Evolutionary conservation across 345 rosid species (phyloP), one percentile per base, ranked within the genome.

Genomic region (Brassica juncea): DNA sequence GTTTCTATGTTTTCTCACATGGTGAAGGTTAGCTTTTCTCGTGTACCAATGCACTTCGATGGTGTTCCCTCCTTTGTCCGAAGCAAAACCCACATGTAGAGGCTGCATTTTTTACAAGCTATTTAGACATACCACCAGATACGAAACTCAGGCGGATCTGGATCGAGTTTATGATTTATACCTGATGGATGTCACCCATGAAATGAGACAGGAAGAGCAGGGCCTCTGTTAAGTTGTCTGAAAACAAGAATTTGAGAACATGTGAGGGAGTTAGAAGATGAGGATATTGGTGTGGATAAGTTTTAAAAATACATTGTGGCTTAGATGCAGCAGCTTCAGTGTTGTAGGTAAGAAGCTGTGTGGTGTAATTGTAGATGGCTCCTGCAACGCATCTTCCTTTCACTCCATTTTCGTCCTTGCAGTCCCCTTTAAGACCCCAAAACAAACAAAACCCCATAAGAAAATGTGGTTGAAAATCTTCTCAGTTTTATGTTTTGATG

Each of bases 221-320:
- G n/a, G 97, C 92, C 81, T 92, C 94, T 3, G 97, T 92, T 73
- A 91, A 92, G 82, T 94, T 94, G 82, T 92, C 99, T 92, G 83
- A 5, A 0, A n/a, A 7, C 66, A 73, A 73, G 66, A 19, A 19
- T 19, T 19, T 19, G 61, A n/a, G 35, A 75, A 62, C 42, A 58
- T 74, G 8, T 28, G 14, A 70, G 62, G 16, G 25, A 64, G 15
- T 42, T 28, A 39, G 42, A 58, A 58, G 67, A 76, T 54, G 66
- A 44, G 2, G 1, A 21, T 66, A 32, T 5, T 59, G 35, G 25
- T 49, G 10, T 30, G 68, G 34, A 4, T 59, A 37, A 52, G 62
- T 61, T 55, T 19, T 52, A 31, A 8, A n/a, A 32, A 9, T 88
- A 94, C 97, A 87, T 66, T 87, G 84, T 39, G 91, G 39, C 62